Evolutionary conservation across 2,329 filamentous ascomycete genomes (phyloP), one percentile per base, ranked within the genome.

Genomic region (Ploettnerulaceae sp.): DNA sequence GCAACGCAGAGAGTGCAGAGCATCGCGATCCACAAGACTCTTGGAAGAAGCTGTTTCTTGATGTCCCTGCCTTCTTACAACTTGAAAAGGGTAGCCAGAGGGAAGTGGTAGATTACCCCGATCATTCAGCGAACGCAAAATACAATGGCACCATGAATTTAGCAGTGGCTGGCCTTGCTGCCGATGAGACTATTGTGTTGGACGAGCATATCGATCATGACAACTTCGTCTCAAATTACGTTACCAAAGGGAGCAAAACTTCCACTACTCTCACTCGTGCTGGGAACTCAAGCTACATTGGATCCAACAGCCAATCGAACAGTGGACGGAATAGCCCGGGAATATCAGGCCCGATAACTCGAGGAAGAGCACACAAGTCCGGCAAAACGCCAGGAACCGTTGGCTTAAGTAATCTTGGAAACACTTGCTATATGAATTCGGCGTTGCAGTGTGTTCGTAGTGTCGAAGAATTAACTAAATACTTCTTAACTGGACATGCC

Each of bases 361-460:
- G 89, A 55, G 88, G 88, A 32, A 78, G 87, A 70, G 28, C 77
- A 6, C 79, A 83, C 50, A 82, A 80, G 56, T 78, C 81, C 29
- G 86, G 86, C 7, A 81, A 82, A 52, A 79, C 80, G 9, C 68
- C 81, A 25, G 93, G 93, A 24, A 84, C 83, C 31, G 86, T 90
- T 32, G 93, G 93, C 25, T 71, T 98, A 42, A 81, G 79, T 54
- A 98, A 98, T 61, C 71, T 98, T 11, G 93, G 93, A 38, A 98
- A 98, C 61, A 97, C 93, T 0, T 98, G 93, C 68, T 98, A 98
- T 69, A 96, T 97, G 90, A 97, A 97, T 67, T 95, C 91, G 17
- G 93, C 93, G 7, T 73, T 97, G 45, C 93, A 98, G 64, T 98
- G 93, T 64, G 80, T 98, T 41, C 82, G 91, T 40, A 94, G 88